These are phyloP conservation scores for Macrolepiota fuliginosa DNA, from an alignment of 768 basidiomycete species.

Conservation along the genomic window DNA sequence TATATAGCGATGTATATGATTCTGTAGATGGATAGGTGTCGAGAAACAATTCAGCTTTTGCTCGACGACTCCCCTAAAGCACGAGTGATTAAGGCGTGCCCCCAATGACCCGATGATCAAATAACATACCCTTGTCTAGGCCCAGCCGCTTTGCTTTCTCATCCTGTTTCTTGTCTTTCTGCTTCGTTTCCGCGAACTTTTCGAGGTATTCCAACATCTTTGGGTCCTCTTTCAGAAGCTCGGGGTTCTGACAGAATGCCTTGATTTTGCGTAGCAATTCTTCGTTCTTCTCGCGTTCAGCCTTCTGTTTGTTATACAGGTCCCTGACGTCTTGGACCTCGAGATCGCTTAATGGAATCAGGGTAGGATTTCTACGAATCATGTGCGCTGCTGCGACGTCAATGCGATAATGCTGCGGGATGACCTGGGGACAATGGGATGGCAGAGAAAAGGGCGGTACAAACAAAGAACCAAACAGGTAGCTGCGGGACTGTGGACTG, in stretches of 20 bases:
- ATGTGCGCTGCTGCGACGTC: slow-evolving; percentile 29
- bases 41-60: neutral
- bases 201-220: slow-evolving; percentile 27
- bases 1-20: neutral
- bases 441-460: slow-evolving; percentile 9
- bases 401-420: neutral
- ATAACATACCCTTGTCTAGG: slow-evolving; percentile 2
- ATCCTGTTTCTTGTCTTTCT: slow-evolving; percentile 19
- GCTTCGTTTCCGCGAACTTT: slow-evolving; percentile 17
- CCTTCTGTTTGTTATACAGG: slow-evolving; percentile 48
- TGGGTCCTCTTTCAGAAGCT: slow-evolving; percentile 25
- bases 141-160: slow-evolving; percentile 21
- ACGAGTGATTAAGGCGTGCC: neutral
- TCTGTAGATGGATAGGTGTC: neutral
- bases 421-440: slow-evolving; percentile 14
- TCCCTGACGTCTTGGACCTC: slow-evolving; percentile 81
- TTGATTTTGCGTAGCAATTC: slow-evolving; percentile 43
- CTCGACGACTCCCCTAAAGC: slow-evolving; percentile 9
- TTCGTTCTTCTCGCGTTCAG: slow-evolving; percentile 38
- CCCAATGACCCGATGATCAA: neutral
- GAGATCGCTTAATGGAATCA: slow-evolving; percentile 71
- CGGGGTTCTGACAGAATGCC: slow-evolving; percentile 38
- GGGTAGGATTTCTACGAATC: slow-evolving; percentile 77
- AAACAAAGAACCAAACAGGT: slow-evolving; percentile 17
- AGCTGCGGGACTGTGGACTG: slow-evolving; percentile 13